Base-by-base conservation (phyloP, 345 rosid species). In the Lepidium sativum region DNA sequence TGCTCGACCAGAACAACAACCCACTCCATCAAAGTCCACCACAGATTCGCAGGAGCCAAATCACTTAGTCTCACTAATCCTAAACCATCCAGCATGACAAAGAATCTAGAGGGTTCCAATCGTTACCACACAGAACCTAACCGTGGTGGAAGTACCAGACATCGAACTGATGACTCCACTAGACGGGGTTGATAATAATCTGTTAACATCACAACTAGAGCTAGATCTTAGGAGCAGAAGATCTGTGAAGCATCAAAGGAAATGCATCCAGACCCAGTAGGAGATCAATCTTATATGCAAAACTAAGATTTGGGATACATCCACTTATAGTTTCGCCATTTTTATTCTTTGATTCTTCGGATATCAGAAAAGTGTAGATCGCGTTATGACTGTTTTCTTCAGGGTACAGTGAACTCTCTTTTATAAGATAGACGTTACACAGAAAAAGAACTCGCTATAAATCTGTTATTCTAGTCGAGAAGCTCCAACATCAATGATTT, bases 41-140 rank as follows among this genome's bases (percentile, higher is more conserved):
- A 84, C 66, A 73, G 83, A 82, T 83, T 78, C 76, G 79, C 97
- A 4, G 82, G 83, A 6, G 83, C 83, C 37, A 94, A 73, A 78
- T 44, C 82, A 6, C 67, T 56, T 48, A 56, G 53, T 48, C 82
- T 71, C 20, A 27, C 66, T 34, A 77, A 67, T 66, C 61, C 80
- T 18, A 82, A 78, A 63, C 31, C 83, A 35, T 63, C 57, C 72
- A 40, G 69, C 54, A 49, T 52, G 39, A 75, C 66, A 52, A 86
- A 70, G 76, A 64, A 29, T 34, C 79, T 13, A 37, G 82, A 73
- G 40, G 64, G 76, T 66, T 69, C 81, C 54, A 18, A 4, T 39
- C 54, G 60, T 54, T 67, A 71, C 54, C 75, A 41, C 41, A 13
- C 75, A 49, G 75, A 72, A 4, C 2, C 18, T 49, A 50, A 58